Percentiles rank a stretch among this genome's conserved stretches.
Conservation (phyloP, 257 asterid species). For the Misopates orontium region DNA sequence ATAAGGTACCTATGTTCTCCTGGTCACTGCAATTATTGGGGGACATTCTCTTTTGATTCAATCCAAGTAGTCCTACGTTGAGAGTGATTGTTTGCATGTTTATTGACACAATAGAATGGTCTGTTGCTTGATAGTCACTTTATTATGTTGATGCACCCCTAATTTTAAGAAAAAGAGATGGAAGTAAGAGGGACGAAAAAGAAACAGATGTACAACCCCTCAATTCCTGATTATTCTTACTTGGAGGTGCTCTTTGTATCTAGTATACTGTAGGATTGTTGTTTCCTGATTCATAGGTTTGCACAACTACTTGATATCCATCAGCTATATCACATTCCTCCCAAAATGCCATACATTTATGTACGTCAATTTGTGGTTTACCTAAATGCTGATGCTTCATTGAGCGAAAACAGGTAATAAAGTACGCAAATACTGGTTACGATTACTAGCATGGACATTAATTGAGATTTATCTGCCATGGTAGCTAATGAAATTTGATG, state of each 20-base stretch:
- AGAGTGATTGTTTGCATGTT: slow-evolving; percentile 3
- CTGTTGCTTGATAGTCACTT: neutral
- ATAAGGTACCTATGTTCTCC: slow-evolving; percentile 56
- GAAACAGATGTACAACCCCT: too few species aligned
- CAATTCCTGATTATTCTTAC: too few species aligned
- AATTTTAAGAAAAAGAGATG: slow-evolving; percentile 7
- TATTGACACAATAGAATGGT: slow-evolving; percentile 11
- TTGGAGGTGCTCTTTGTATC: neutral
- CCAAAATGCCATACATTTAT: neutral
- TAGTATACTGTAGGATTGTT: slow-evolving; percentile 2
- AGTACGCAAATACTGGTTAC: neutral
- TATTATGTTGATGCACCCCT: slow-evolving; percentile 9
- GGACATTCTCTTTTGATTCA: slow-evolving; percentile 1
- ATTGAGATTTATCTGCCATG: slow-evolving; percentile 16
- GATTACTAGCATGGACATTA: slow-evolving; percentile 6
- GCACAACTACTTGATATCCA: slow-evolving; percentile 4
- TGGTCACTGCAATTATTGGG: slow-evolving; percentile 19
- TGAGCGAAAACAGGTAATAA: neutral
- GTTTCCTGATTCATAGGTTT: slow-evolving; percentile 4
- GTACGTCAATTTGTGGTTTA: slow-evolving; percentile 3
- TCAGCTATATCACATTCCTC: slow-evolving; percentile 9
- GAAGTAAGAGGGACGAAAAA: neutral
- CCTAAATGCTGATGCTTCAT: neutral
- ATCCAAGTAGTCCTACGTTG: neutral
- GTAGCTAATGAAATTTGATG: slow-evolving; percentile 19